phyloP scores from a whole-genome alignment of 1,284 basidiomycete genomes.

The Ustilago hordei region DNA sequence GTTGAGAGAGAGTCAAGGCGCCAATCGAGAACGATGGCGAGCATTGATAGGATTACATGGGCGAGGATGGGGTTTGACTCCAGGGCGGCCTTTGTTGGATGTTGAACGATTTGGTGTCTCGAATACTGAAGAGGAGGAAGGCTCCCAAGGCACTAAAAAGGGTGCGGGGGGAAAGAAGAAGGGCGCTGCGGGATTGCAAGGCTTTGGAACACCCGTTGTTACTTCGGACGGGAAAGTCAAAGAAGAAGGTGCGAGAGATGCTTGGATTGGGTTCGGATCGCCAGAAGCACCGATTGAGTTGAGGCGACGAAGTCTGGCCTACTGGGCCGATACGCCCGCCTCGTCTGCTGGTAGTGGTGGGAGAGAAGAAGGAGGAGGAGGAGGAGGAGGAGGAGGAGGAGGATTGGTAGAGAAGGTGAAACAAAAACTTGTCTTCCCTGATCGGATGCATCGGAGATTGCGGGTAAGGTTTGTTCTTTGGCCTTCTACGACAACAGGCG shows the following conservation, averaged over 20 bases:
- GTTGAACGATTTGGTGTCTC: slow-evolving; percentile 51
- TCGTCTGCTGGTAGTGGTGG: background rate
- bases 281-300: slow-evolving; percentile 55
- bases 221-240: slow-evolving; percentile 55
- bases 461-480: slow-evolving; percentile 47
- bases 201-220: slow-evolving; percentile 58
- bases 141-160: background rate
- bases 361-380: background rate
- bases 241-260: slow-evolving; percentile 62
- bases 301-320: slow-evolving; percentile 51
- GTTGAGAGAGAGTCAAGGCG: slow-evolving; percentile 28
- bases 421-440: slow-evolving; percentile 54
- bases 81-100: slow-evolving; percentile 58
- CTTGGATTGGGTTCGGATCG: slow-evolving; percentile 63
- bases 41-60: slow-evolving; percentile 44
- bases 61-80: slow-evolving; percentile 58
- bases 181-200: slow-evolving; percentile 32
- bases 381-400: too few species aligned
- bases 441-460: slow-evolving; percentile 49
- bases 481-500: background rate
- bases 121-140: slow-evolving; percentile 12
- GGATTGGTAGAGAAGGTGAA: background rate
- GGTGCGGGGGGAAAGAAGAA: background rate
- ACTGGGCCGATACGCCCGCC: slow-evolving; percentile 48
- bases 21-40: slow-evolving; percentile 54